These are phyloP conservation scores for Lablab purpureus DNA, from an alignment of 306 rosid genomes.

Conservation along the genomic window DNA sequence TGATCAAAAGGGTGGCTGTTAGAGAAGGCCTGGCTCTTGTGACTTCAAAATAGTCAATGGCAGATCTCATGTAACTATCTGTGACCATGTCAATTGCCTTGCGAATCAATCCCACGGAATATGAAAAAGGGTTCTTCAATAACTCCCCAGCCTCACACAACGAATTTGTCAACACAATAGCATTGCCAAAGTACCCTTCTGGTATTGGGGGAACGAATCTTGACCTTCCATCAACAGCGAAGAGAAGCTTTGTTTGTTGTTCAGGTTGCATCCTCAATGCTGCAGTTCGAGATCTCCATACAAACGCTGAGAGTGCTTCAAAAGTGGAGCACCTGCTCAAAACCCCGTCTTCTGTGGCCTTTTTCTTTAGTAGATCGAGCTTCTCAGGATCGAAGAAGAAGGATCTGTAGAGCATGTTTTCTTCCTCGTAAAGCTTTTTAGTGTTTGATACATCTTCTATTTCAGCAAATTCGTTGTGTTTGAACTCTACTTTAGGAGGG, in stretches of 20 bases:
- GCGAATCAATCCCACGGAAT: conserved; percentile 57
- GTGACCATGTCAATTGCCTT: conserved; percentile 68
- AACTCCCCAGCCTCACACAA: conserved; percentile 65
- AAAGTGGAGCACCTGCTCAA: conserved; percentile 66
- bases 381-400: conserved; percentile 66
- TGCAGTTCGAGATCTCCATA: conserved; percentile 80
- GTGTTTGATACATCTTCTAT: conserved; percentile 72
- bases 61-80: conserved; percentile 77
- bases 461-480: conserved; percentile 71
- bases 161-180: conserved; percentile 71
- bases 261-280: conserved; percentile 70
- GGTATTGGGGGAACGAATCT: conserved; percentile 76
- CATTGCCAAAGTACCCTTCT: conserved; percentile 76
- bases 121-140: conserved; percentile 61
- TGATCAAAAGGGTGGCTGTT: conserved; percentile 71
- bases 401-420: conserved; percentile 59
- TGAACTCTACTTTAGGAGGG: conserved; percentile 67
- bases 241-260: conserved; percentile 77
- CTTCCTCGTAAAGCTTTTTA: conserved; percentile 54
- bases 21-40: conserved; percentile 82
- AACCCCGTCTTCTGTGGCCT: conserved; percentile 63
- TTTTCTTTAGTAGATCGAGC: conserved; percentile 66
- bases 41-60: conserved; percentile 77
- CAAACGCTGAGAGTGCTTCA: conserved; percentile 80
- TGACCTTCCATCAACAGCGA: conserved; percentile 80